Percentiles rank a stretch among this genome's conserved stretches.
phyloP scores from a whole-genome alignment of 257 asterid genomes.

The Jacaranda mimosifolia region DNA sequence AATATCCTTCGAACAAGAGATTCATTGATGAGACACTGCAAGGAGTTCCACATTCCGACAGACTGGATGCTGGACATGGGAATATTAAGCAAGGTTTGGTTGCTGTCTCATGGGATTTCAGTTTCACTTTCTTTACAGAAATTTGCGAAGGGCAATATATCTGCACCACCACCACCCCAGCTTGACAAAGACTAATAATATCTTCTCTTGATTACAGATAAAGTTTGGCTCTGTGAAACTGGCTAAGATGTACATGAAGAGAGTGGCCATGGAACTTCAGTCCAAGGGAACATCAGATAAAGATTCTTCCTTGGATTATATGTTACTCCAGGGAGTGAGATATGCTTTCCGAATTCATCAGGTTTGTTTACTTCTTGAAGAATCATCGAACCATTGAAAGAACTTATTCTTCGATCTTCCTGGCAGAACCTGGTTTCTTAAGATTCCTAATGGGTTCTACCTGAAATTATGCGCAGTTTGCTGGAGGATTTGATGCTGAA shows the following conservation, averaged over 20 bases:
- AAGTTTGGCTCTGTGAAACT: slow-evolving; percentile 84
- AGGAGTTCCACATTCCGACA: slow-evolving; percentile 80
- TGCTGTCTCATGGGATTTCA: background rate
- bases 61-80: slow-evolving; percentile 92
- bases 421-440: background rate
- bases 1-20: slow-evolving; percentile 78
- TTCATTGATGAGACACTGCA: slow-evolving; percentile 72
- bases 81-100: slow-evolving; percentile 77
- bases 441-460: background rate
- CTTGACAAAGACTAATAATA: background rate
- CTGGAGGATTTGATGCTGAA: slow-evolving; percentile 96
- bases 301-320: slow-evolving; percentile 86
- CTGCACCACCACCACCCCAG: background rate
- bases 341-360: slow-evolving; percentile 96
- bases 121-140: background rate
- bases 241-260: slow-evolving; percentile 88
- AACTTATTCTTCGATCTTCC: background rate
- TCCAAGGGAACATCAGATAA: slow-evolving; percentile 74
- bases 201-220: slow-evolving; percentile 54
- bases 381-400: background rate
- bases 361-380: slow-evolving; percentile 50
- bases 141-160: too few species aligned
- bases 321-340: slow-evolving; percentile 93
- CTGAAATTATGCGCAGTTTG: slow-evolving; percentile 66
- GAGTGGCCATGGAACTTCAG: slow-evolving; percentile 90